Percentiles rank a stretch among this genome's conserved stretches.
Conservation (phyloP, 164 flowering plant genomes). For the Pachysandra terminalis region DNA sequence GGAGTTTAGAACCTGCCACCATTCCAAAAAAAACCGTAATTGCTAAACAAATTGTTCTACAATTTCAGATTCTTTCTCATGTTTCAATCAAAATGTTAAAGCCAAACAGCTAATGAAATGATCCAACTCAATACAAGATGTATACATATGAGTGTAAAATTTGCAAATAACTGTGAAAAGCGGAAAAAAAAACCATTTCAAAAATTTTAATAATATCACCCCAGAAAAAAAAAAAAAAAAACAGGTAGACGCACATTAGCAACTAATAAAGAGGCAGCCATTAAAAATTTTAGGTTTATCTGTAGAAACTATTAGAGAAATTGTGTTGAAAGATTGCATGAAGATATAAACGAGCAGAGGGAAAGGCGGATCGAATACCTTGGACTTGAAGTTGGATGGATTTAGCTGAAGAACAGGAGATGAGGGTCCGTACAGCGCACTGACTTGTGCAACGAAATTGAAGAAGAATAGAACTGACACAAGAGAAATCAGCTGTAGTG, state of each 20-base stretch:
- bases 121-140: no score
- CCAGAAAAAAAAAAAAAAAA: constrained; percentile 9
- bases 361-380: constrained; percentile 39
- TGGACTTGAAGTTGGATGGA: constrained; percentile 87
- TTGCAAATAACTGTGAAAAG: no score
- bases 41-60: constrained; percentile 14
- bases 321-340: background rate
- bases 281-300: no score
- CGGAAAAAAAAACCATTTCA: background rate
- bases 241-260: no score
- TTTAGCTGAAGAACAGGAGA: constrained; percentile 82
- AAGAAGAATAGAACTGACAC: constrained; percentile 13
- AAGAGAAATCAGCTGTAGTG: constrained; percentile 6
- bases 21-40: constrained; percentile 10
- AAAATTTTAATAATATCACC: background rate
- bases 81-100: background rate
- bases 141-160: no score
- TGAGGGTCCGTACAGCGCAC: constrained; percentile 73
- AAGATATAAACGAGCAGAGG: background rate
- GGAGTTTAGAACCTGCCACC: constrained; percentile 70
- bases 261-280: no score
- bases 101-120: no score
- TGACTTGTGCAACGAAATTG: constrained; percentile 13
- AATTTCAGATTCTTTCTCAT: background rate
- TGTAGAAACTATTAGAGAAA: background rate